Evolutionary conservation across 805 yeast species (phyloP).

Genomic region (Lachancea dasiensis): DNA sequence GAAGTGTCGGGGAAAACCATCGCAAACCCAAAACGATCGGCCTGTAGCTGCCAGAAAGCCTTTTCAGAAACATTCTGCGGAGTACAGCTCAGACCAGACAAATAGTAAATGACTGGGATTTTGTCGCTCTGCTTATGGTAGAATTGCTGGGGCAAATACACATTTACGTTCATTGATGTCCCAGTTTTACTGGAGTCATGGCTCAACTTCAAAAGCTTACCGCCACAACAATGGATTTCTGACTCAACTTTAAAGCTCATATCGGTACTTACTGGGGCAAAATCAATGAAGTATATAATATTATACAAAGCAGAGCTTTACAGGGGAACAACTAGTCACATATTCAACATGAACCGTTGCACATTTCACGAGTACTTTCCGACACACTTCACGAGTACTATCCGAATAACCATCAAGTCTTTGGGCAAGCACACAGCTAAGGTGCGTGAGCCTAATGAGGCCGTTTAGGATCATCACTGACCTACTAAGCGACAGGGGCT

Average conservation of each 20-base stretch:
- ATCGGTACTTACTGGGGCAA: too few relatives aligned
- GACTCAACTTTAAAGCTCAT: conserved; percentile 43
- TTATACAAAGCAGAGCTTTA: too few relatives aligned
- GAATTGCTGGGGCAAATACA: conserved; percentile 65
- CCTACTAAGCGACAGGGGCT: too few relatives aligned
- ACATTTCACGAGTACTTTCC: too few relatives aligned
- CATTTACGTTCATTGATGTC: conserved; percentile 77
- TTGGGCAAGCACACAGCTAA: too few relatives aligned
- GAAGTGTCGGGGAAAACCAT: conserved; percentile 95
- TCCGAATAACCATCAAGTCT: too few relatives aligned
- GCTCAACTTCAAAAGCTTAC: conserved; percentile 64
- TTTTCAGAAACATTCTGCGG: conserved; percentile 93
- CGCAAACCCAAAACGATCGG: conserved; percentile 77
- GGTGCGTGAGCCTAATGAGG: too few relatives aligned
- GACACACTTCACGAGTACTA: too few relatives aligned
- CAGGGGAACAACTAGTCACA: too few relatives aligned
- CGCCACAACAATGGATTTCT: conserved; percentile 61
- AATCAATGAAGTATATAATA: too few relatives aligned
- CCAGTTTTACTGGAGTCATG: conserved; percentile 63
- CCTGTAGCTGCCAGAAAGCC: conserved; percentile 79
- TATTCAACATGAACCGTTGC: too few relatives aligned
- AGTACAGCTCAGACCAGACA: conserved; percentile 89
- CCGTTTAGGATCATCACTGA: too few relatives aligned
- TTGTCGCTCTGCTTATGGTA: conserved; percentile 21
- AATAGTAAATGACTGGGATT: conserved; percentile 71